These are phyloP conservation scores for Vanrija pseudolonga DNA, from an alignment of 1,284 basidiomycete genomes.

Conservation along the genomic window DNA sequence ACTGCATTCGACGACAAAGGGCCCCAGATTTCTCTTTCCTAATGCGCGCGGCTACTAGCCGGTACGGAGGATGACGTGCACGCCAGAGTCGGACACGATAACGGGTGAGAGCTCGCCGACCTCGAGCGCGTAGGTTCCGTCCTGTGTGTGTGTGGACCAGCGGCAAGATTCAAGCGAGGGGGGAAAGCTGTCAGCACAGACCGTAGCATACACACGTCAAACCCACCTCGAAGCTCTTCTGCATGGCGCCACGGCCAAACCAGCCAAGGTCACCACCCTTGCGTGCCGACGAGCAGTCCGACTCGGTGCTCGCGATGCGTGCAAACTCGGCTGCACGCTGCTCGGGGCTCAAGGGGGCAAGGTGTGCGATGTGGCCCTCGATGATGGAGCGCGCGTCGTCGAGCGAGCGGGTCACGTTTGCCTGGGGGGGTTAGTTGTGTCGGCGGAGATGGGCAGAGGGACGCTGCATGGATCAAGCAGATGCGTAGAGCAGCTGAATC, in stretches of 20 bases:
- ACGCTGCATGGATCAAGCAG: too few relatives aligned
- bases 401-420: constrained; percentile 80
- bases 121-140: constrained; percentile 74
- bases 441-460: not conserved
- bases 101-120: constrained; percentile 83
- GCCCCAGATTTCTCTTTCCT: too few relatives aligned
- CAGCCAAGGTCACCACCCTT: constrained; percentile 79
- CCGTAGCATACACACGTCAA: not conserved
- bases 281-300: constrained; percentile 81
- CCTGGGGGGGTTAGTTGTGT: constrained; percentile 50
- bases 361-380: constrained; percentile 53
- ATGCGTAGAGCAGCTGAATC: too few relatives aligned
- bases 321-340: constrained; percentile 64
- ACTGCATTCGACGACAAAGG: too few relatives aligned
- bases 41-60: constrained; percentile 52
- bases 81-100: constrained; percentile 90
- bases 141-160: constrained; percentile 44
- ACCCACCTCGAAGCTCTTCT: constrained; percentile 81
- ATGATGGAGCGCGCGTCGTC: constrained; percentile 82
- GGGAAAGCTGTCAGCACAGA: not conserved
- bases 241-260: constrained; percentile 90
- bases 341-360: constrained; percentile 43
- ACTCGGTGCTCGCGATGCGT: constrained; percentile 67
- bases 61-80: constrained; percentile 89
- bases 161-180: not conserved